Evolutionary conservation across 2,329 filamentous ascomycete species (phyloP), one percentile per base, ranked within the genome.

Genomic region (Stagonosporopsis vannaccii): DNA sequence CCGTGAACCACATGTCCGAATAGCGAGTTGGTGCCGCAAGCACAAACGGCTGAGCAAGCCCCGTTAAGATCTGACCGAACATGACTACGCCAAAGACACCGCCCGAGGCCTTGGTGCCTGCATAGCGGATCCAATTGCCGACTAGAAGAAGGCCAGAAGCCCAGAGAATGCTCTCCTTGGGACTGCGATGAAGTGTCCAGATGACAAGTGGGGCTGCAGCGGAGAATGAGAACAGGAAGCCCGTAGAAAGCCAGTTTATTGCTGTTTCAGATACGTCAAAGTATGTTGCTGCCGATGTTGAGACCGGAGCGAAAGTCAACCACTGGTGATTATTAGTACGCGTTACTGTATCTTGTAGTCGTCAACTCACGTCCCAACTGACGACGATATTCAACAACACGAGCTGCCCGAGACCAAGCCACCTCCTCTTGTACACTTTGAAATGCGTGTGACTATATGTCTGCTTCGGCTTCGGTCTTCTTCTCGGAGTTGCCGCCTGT

Each of bases 1-100:
- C 88, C 1, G 91, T 93, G 78, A 98, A 98, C 95, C 95, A 98
- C 57, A 97, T 80, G 73, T 97, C 93, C 51, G 91, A 95, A 77
- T 96, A 99, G 59, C 91, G 83, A 0, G 95, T 94, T 0, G 95
- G 94, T 0, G 94, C 92, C 6, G 90, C 87, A 9, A 98, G 85
- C 12, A 96, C 91, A 74, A 98, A 98, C 0, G 95, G 93, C 73
- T 99, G 95, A 0, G 92, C 88, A 35, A 97, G 82, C 0, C 94
- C 95, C 48, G 90, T 92, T 58, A 99, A 75, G 72, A 98, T 89
- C 79, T 98, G 94, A 4, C 94, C 94, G 65, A 96, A 88, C 89
- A 98, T 91, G 59, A 92, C 88, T 40, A 90, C 82, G 37, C 87
- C 87, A 70, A 90, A 96, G 63, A 81, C 83, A 45, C 90, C 90